Base-by-base conservation (phyloP, 345 rosid species). In the Populus nigra region DNA sequence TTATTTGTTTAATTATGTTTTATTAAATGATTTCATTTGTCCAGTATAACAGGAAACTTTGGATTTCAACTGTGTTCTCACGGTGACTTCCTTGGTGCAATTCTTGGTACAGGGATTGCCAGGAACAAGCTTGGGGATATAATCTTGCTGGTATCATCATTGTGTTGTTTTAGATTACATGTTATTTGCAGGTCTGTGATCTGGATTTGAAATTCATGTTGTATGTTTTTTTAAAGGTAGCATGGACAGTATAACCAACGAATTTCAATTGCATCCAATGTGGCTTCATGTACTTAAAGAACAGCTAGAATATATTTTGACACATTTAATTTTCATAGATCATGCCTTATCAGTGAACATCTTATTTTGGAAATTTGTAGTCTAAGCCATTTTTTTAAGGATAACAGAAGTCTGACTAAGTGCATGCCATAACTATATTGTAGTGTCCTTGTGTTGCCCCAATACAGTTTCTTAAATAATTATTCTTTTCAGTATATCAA, bases 41-140 rank as follows among this genome's bases (percentile, higher is more conserved):
- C 22, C 86, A 95, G 98, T 79, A 87, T 92, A 75, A 75, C 92
- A 68, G 99, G 99, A 65, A 90, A 88, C 85, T 93, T 95, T 72
- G 85, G 85, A 72, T 92, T 95, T 76, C 88, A 90, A 79, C 84
- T 90, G 16, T 93, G 93, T 85, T 90, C 94, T 83, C 98, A 95
- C 76, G 96, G 97, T 78, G 96, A 95, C 86, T 93, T 92, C 82
- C 98, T 93, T 79, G 98, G 99, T 10, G 78, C 99, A 63, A 90
- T 95, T 88, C 93, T 95, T 78, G 98, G 96, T 68, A 89, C 98
- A 17, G 98, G 98, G 68, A 92, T 95, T 79, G 85, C 89, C 23
- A 87, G 97, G 79, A 97, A 91, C 39, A 93, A 93, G 86, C 86
- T 93, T 13, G 99, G 99, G 74, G 99, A 95, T 83, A 91, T 95